phyloP scores from a whole-genome alignment of 441 rosid genomes.

The Biscutella laevigata region DNA sequence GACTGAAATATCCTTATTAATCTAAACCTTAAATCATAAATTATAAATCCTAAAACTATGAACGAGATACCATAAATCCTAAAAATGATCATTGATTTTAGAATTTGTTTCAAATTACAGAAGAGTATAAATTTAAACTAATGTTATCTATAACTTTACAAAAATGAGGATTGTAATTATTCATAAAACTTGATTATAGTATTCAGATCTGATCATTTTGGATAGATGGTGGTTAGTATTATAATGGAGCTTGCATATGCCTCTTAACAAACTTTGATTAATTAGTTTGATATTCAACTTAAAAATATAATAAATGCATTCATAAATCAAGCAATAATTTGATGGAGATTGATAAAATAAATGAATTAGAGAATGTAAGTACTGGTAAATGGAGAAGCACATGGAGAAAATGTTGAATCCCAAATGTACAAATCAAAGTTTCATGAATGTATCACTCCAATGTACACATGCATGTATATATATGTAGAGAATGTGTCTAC shows the following conservation, averaged over 20 bases:
- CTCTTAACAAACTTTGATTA: not conserved
- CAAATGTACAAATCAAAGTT: constrained; percentile 12
- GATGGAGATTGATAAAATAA: not conserved
- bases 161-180: too few relatives aligned
- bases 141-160: too few relatives aligned
- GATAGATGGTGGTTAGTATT: not conserved
- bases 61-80: too few relatives aligned
- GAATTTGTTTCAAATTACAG: too few relatives aligned
- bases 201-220: too few relatives aligned
- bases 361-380: not conserved
- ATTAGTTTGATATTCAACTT: not conserved
- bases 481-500: constrained; percentile 11
- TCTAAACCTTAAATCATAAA: too few relatives aligned
- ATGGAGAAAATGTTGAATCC: constrained; percentile 15
- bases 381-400: constrained; percentile 1
- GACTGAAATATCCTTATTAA: too few relatives aligned
- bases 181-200: too few relatives aligned
- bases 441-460: constrained; percentile 2
- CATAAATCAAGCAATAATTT: too few relatives aligned
- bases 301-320: not conserved
- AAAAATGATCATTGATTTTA: too few relatives aligned
- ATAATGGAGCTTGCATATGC: not conserved
- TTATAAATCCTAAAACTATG: too few relatives aligned
- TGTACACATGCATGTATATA: constrained; percentile 19
- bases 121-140: too few relatives aligned